Percentiles rank a stretch among this genome's conserved stretches.
phyloP scores from a whole-genome alignment of 2,329 filamentous ascomycete species.

The Dendrostoma leiphaemia region DNA sequence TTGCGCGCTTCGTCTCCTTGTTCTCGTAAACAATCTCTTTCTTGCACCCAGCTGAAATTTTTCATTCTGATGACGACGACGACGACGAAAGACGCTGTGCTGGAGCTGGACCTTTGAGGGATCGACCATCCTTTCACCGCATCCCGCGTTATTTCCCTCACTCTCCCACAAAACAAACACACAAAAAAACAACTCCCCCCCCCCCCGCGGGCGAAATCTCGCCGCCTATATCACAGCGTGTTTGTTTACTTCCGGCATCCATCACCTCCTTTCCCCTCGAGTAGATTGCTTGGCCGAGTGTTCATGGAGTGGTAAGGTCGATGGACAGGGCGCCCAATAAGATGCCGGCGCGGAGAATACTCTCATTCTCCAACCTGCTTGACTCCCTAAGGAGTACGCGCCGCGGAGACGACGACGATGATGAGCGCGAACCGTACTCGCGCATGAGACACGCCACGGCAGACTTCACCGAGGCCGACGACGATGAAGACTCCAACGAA shows the following conservation, averaged over 20 bases:
- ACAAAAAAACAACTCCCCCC: no score
- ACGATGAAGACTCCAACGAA: conserved; percentile 46
- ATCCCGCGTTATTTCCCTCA: background rate
- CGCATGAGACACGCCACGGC: conserved; percentile 55
- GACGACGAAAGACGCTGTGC: no score
- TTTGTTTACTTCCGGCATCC: background rate
- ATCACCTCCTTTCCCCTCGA: background rate
- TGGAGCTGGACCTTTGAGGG: no score
- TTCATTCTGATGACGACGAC: background rate
- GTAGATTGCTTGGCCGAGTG: background rate
- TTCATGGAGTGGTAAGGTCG: conserved; percentile 17
- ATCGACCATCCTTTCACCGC: no score
- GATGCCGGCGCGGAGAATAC: conserved; percentile 27
- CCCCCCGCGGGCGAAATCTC: no score
- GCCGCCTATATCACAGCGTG: no score
- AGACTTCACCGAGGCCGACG: conserved; percentile 64
- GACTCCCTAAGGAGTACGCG: conserved; percentile 30
- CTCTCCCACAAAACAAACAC: no score
- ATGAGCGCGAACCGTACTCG: conserved; percentile 29
- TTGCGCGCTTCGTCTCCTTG: conserved; percentile 1
- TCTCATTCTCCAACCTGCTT: conserved; percentile 28
- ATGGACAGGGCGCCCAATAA: conserved; percentile 23
- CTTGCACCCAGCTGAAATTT: no score
- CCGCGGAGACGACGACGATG: conserved; percentile 20
- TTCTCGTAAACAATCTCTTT: conserved; percentile 10